Percentiles rank a stretch among this genome's conserved stretches.
phyloP scores from a whole-genome alignment of 2,329 filamentous ascomycete genomes.

The Pseudocercospora fijiensis region DNA sequence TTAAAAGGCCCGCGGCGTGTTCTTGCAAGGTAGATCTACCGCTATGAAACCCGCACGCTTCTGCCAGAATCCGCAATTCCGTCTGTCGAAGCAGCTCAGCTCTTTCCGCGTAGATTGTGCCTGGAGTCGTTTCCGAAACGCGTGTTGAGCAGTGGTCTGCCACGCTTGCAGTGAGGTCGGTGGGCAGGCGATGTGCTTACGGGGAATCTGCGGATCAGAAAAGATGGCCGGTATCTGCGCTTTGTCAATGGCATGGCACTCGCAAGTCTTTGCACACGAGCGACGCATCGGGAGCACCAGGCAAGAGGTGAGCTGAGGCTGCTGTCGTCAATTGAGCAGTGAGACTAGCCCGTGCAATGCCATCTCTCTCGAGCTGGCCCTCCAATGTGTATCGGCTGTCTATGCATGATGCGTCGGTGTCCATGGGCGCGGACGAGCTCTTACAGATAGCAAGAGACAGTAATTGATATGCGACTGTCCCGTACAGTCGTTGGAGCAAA shows the following conservation, averaged over 20 bases:
- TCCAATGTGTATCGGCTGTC: neutral
- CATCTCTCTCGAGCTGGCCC: too few relatives aligned
- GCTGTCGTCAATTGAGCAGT: neutral
- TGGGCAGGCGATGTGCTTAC: neutral
- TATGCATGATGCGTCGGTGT: neutral
- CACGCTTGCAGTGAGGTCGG: neutral
- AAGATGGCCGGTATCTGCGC: neutral
- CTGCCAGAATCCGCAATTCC: neutral
- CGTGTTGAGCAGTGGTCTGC: neutral
- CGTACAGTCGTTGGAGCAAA: neutral
- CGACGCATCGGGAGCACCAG: neutral
- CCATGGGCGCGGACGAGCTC: neutral
- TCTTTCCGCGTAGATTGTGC: neutral
- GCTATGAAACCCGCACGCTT: neutral
- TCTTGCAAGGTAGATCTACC: neutral
- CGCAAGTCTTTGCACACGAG: neutral
- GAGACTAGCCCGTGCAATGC: neutral
- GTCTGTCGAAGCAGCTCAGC: neutral
- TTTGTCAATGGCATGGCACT: neutral
- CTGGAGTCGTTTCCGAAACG: neutral
- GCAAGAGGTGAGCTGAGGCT: neutral
- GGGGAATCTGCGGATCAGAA: neutral
- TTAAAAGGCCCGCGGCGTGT: neutral
- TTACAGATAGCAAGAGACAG: neutral
- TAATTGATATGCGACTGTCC: too few relatives aligned